Base-by-base conservation (phyloP, 345 rosid species). In the Citrus australasica region DNA sequence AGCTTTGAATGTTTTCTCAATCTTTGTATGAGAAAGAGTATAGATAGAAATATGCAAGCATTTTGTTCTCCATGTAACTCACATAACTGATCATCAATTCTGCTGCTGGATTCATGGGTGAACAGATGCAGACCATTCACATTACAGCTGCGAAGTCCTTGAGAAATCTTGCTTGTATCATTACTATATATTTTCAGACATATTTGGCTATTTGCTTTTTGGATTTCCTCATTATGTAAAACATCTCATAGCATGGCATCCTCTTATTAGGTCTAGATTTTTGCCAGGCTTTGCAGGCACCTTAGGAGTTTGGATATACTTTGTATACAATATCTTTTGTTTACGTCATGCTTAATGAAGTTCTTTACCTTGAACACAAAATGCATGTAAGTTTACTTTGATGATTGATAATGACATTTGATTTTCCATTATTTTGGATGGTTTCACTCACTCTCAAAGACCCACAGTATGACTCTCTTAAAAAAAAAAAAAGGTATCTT, bases 171-270 rank as follows among this genome's bases (percentile, higher is more conserved):
- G 13, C 51, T 40, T 27, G 32, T 63, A 21, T 76, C 5, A 28
- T 5, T 28, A 5, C 67, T 32, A 66, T 35, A 9, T 21, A 42
- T 22, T 25, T 40, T 62, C 17, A 5, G 7, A 65, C 25, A 62
- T 33, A 33, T 13, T 21, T 55, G 19, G 37, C 17, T 2, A 56
- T 60, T 55, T 70, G 51, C 37, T 33, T 55, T 78, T 30, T 21
- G 6, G 62, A 79, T 82, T 38, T 76, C 58, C 71, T 71, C 22
- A 24, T 30, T 30, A 30, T 66, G 58, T 8, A 27, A 46, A 71
- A 38, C 40, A 76, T 76, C 33, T 16, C 38, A 11, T 77, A 59
- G 35, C 62, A 33, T 19, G 11, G 32, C 67, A 42, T 63, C 51
- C 51, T 46, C 51, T 42, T 42, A 42, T 42, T 42, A 13, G 4